A percentile compares a stretch with the other conserved stretches of the same genome.
Evolutionary conservation across 352 stramenopile species (phyloP).

Genomic region (Hyaloperonospora arabidopsidis): DNA sequence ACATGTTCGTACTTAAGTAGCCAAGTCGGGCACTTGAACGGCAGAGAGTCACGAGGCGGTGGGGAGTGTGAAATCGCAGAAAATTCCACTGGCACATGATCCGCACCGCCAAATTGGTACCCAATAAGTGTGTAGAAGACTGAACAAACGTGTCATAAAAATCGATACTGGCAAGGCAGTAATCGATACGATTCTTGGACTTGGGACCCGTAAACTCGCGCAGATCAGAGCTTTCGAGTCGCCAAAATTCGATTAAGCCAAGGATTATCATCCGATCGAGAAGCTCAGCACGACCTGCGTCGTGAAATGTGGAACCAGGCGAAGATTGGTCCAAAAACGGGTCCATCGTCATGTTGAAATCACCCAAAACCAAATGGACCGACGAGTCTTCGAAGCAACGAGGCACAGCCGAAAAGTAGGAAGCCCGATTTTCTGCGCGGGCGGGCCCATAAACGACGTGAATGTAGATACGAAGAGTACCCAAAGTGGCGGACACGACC

Average conservation of each 20-base stretch:
- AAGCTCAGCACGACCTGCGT: background rate
- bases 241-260: conserved; percentile 4
- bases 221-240: background rate
- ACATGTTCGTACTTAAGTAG: conserved; percentile 1
- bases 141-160: background rate
- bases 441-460: conserved; percentile 4
- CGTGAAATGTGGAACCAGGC: background rate
- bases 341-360: conserved; percentile 8
- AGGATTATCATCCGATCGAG: conserved; percentile 2
- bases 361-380: conserved; percentile 2
- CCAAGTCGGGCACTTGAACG: conserved; percentile 1
- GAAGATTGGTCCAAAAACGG: conserved; percentile 2
- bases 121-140: background rate
- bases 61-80: background rate
- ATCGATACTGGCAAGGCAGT: background rate
- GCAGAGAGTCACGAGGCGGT: background rate
- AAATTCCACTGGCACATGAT: conserved; percentile 2
- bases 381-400: background rate
- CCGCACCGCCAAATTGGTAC: background rate
- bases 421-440: background rate
- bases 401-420: background rate
- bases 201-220: background rate
- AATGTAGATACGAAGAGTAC: background rate
- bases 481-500: background rate
- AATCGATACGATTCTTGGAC: conserved; percentile 1